These are phyloP conservation scores for Gigaspora rosea DNA, from an alignment of 192 early-diverging fungal species.

Conservation along the genomic window DNA sequence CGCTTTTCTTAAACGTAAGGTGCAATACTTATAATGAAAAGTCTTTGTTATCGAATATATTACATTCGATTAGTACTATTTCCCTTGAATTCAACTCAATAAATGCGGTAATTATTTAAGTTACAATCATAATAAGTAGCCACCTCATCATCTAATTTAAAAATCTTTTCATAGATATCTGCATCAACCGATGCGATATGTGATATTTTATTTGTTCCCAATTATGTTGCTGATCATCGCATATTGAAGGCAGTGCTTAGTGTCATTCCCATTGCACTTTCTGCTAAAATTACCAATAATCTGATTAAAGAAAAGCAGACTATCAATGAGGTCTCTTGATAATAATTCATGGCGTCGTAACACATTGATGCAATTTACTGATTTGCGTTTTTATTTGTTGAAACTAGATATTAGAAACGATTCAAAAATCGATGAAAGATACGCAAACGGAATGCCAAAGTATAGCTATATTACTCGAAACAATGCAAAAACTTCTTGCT, in stretches of 20 bases:
- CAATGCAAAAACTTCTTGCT: slow-evolving; percentile 17
- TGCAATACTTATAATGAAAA: not conserved
- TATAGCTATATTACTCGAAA: slow-evolving; percentile 32
- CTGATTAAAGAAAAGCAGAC: slow-evolving; percentile 2
- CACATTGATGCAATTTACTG: no score
- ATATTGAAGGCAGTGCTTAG: slow-evolving; percentile 23
- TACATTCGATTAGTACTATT: slow-evolving; percentile 19
- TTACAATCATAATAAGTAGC: not conserved
- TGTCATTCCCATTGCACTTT: slow-evolving; percentile 9
- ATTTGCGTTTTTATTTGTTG: no score
- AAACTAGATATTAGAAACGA: slow-evolving; percentile 13
- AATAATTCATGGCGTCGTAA: no score
- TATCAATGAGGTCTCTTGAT: slow-evolving; percentile 17
- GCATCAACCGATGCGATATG: not conserved
- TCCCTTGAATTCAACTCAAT: not conserved
- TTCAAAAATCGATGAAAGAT: slow-evolving; percentile 30
- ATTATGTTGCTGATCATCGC: slow-evolving; percentile 3
- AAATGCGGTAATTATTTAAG: slow-evolving; percentile 6
- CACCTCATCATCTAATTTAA: not conserved
- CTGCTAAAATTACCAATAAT: slow-evolving; percentile 16
- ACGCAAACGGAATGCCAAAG: slow-evolving; percentile 30
- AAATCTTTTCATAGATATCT: not conserved
- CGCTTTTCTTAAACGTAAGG: not conserved
- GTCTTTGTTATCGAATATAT: not conserved
- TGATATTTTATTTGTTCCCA: slow-evolving; percentile 19